Evolutionary conservation across 495 filamentous ascomycete genomes (phyloP).

Genomic region (Tuber magnatum): DNA sequence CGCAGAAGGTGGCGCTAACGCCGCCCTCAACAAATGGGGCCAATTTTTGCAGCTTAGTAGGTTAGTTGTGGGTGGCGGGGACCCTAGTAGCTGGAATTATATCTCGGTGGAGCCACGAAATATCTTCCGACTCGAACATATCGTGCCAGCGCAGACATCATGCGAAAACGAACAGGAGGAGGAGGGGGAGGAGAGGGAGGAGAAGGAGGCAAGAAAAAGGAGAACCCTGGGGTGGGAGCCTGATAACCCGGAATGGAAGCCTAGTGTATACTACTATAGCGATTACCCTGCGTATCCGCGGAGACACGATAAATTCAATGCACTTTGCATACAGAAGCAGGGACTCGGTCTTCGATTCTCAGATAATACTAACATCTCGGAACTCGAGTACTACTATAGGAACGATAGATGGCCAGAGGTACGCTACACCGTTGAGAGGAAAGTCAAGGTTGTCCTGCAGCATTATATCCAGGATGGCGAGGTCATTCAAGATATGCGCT

Average conservation of each 20-base stretch:
- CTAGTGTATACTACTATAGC: background rate
- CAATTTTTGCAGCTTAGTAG: slow-evolving; percentile 1
- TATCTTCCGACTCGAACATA: background rate
- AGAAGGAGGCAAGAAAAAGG: background rate
- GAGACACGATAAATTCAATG: slow-evolving; percentile 1
- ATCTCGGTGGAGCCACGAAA: background rate
- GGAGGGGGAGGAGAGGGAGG: background rate
- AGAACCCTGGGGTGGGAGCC: background rate
- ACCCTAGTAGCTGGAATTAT: background rate
- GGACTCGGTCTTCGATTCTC: background rate
- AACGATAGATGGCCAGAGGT: background rate
- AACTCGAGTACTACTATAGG: background rate
- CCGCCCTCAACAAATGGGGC: slow-evolving; percentile 3
- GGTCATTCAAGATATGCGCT: background rate
- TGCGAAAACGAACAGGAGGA: background rate
- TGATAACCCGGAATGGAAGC: background rate
- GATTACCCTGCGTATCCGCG: background rate
- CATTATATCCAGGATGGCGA: background rate
- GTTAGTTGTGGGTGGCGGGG: background rate
- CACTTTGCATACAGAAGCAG: background rate
- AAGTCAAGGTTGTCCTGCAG: background rate
- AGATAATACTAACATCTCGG: background rate
- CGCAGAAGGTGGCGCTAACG: background rate
- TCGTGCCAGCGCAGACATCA: background rate
- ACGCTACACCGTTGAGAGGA: background rate